Percentiles rank a stretch among this genome's conserved stretches.
Evolutionary conservation across 2,329 filamentous ascomycete genomes (phyloP).

Genomic region (Aspergillus luchuensis): DNA sequence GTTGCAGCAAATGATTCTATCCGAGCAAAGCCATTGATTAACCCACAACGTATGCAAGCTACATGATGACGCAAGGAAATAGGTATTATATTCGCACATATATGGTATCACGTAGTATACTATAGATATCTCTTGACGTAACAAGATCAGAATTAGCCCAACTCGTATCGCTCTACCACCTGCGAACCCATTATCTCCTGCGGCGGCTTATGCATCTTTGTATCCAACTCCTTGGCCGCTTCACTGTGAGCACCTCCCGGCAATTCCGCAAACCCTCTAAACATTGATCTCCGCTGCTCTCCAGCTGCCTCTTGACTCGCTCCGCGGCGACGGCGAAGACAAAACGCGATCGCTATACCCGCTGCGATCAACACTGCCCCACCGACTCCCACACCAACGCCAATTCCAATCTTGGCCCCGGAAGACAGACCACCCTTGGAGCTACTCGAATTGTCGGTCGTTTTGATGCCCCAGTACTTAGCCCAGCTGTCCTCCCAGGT

Average conservation of each 20-base stretch:
- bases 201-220: background rate
- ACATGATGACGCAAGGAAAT: too few species aligned
- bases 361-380: background rate
- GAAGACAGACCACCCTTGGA: background rate
- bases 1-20: too few species aligned
- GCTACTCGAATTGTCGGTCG: background rate
- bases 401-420: background rate
- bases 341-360: background rate
- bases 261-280: background rate
- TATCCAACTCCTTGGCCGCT: background rate
- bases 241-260: background rate
- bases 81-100: too few species aligned
- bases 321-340: background rate
- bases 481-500: conserved; percentile 1
- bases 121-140: background rate
- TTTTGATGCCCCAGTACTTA: background rate
- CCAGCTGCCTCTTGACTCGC: background rate
- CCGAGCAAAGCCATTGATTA: too few species aligned
- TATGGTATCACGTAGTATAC: background rate
- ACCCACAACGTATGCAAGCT: too few species aligned
- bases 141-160: background rate
- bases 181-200: background rate
- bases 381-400: background rate
- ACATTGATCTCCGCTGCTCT: background rate
- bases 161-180: background rate